phyloP scores from a whole-genome alignment of 2,329 filamentous ascomycete species.

The Pestalotiopsis sp. region DNA sequence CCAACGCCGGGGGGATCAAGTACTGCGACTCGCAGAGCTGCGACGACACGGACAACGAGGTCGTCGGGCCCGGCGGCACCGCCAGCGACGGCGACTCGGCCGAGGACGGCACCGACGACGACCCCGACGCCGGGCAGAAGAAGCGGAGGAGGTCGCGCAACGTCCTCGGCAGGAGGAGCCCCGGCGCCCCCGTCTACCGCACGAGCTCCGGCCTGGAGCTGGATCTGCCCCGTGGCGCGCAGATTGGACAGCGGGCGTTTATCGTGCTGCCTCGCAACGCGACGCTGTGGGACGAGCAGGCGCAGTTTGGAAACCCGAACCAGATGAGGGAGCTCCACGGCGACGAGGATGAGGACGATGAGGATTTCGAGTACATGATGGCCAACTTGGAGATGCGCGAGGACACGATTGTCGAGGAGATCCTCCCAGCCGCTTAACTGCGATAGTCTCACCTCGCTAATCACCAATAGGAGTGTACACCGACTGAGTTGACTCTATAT shows the following conservation, averaged over 20 bases:
- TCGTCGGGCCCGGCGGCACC: not conserved
- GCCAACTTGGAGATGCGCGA: slow-evolving; percentile 11
- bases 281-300: slow-evolving; percentile 12
- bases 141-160: not conserved
- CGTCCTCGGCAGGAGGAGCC: not conserved
- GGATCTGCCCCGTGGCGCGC: slow-evolving; percentile 4
- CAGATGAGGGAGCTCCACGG: not conserved
- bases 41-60: not conserved
- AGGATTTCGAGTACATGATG: slow-evolving; percentile 13
- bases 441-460: not conserved
- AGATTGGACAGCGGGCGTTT: slow-evolving; percentile 13
- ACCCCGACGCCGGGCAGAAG: not conserved
- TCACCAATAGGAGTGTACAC: too few species aligned
- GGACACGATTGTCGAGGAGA: slow-evolving; percentile 13
- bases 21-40: slow-evolving; percentile 6
- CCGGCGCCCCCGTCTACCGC: slow-evolving; percentile 7
- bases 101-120: not conserved
- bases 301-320: slow-evolving; percentile 9
- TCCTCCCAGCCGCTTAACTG: not conserved
- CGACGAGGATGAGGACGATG: slow-evolving; percentile 7
- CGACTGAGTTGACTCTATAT: too few species aligned
- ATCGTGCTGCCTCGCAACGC: slow-evolving; percentile 12
- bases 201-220: slow-evolving; percentile 11
- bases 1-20: slow-evolving; percentile 1
- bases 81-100: not conserved